Conservation (phyloP, 1,284 basidiomycete genomes). For the Malassezia caprae region DNA sequence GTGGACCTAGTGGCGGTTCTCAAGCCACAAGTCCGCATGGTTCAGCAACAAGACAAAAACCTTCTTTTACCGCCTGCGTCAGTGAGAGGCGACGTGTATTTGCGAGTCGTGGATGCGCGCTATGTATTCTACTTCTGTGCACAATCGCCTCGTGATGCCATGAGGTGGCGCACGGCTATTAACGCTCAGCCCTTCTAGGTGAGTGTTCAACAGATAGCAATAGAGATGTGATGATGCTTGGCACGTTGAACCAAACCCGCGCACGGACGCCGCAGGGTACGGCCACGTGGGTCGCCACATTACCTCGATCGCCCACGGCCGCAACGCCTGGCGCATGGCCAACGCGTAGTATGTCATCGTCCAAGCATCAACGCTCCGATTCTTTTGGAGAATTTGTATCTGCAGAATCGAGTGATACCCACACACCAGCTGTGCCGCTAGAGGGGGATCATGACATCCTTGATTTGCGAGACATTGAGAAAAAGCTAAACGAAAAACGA, state of each 20-base stretch:
- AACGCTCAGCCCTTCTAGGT: conserved; percentile 20
- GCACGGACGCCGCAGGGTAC: neutral
- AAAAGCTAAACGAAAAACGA: conserved; percentile 26
- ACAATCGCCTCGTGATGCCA: conserved; percentile 20
- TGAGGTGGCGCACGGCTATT: conserved; percentile 29
- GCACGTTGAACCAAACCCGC: neutral
- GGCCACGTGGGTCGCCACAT: neutral
- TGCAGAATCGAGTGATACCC: neutral
- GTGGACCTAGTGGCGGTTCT: conserved; percentile 17
- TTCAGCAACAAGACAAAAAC: conserved; percentile 3
- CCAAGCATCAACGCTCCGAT: neutral
- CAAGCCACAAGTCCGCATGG: conserved; percentile 2
- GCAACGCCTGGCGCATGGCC: neutral
- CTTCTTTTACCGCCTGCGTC: conserved; percentile 19
- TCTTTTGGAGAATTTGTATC: conserved; percentile 16
- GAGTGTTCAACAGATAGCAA: neutral
- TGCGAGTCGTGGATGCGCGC: conserved; percentile 29
- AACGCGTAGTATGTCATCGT: neutral
- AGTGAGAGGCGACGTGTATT: conserved; percentile 20
- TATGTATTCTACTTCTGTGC: conserved; percentile 32
- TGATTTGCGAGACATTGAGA: conserved; percentile 39
- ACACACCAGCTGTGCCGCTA: neutral
- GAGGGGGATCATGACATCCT: conserved; percentile 26
- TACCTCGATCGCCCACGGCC: neutral
- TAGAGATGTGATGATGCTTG: neutral